A percentile compares a stretch with the other conserved stretches of the same genome.
Conservation (phyloP, 129 eudicot genomes). For the Kitagawia praeruptora region DNA sequence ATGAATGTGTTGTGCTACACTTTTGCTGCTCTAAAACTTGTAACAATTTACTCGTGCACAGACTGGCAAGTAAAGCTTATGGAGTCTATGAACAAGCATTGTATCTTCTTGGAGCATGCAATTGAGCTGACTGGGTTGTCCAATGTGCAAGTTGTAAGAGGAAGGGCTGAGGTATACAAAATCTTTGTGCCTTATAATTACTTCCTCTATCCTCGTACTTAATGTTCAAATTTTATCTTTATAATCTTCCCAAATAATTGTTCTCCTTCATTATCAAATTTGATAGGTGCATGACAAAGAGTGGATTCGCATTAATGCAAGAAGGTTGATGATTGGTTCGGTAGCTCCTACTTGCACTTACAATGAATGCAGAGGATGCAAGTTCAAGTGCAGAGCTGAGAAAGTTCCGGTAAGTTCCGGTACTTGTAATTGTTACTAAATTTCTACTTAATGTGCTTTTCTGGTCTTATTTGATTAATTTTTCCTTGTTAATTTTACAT, state of each 20-base stretch:
- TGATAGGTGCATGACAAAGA: slow-evolving; percentile 13
- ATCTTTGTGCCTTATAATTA: not conserved
- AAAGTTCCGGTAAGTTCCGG: slow-evolving; percentile 97
- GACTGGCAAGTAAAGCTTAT: slow-evolving; percentile 80
- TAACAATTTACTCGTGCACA: slow-evolving; percentile 17
- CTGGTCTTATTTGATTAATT: too few relatives aligned
- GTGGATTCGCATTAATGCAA: slow-evolving; percentile 17
- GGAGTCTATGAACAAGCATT: slow-evolving; percentile 77
- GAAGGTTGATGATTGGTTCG: slow-evolving; percentile 73
- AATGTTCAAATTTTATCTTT: not conserved
- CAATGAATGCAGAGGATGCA: slow-evolving; percentile 89
- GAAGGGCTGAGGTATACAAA: slow-evolving; percentile 75
- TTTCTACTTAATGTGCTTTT: too few relatives aligned
- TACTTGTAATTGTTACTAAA: too few relatives aligned
- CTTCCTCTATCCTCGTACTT: not conserved
- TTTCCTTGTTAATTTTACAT: too few relatives aligned
- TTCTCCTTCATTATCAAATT: not conserved
- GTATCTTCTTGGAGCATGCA: slow-evolving; percentile 69
- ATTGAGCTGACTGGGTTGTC: slow-evolving; percentile 58
- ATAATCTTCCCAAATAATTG: not conserved
- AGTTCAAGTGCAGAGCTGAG: slow-evolving; percentile 73
- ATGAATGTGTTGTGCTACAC: not conserved
- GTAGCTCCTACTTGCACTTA: slow-evolving; percentile 83
- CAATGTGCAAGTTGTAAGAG: slow-evolving; percentile 68
- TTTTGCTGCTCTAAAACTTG: not conserved